phyloP scores from a whole-genome alignment of 495 filamentous ascomycete genomes.

The Penicillium dipodomyicola region DNA sequence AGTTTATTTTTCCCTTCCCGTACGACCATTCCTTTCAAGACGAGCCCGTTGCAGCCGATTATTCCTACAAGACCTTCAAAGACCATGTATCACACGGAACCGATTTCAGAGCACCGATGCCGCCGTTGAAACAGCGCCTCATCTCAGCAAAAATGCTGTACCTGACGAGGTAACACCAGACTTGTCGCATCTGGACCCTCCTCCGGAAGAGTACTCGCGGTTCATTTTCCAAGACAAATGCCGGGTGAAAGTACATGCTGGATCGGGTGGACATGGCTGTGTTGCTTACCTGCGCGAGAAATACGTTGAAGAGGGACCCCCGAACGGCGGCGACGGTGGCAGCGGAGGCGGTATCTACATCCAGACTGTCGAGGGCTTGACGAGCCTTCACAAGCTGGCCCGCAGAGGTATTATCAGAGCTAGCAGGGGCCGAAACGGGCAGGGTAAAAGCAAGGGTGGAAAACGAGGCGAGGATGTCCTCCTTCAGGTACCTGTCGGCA shows the following conservation, averaged over 20 bases:
- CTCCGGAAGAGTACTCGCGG: slow-evolving; percentile 75
- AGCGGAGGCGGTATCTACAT: slow-evolving; percentile 91
- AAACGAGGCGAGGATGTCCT: slow-evolving; percentile 81
- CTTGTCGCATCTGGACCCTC: slow-evolving; percentile 66
- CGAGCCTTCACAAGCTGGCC: slow-evolving; percentile 87
- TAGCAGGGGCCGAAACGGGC: slow-evolving; percentile 76
- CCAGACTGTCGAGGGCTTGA: slow-evolving; percentile 86
- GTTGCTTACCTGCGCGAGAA: slow-evolving; percentile 91
- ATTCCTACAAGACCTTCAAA: slow-evolving; percentile 28
- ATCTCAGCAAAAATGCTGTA: slow-evolving; percentile 12
- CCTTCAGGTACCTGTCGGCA: slow-evolving; percentile 88
- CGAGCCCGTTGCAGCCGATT: slow-evolving; percentile 8
- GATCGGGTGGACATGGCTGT: slow-evolving; percentile 84
- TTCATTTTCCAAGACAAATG: slow-evolving; percentile 87
- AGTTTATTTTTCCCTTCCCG: slow-evolving; percentile 21
- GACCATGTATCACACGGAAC: slow-evolving; percentile 30
- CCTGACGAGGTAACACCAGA: slow-evolving; percentile 31
- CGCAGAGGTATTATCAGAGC: slow-evolving; percentile 74
- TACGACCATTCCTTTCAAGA: slow-evolving; percentile 13
- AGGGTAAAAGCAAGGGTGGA: slow-evolving; percentile 77
- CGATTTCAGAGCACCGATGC: slow-evolving; percentile 38
- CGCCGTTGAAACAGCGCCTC: slow-evolving; percentile 14
- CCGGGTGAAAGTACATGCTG: slow-evolving; percentile 68
- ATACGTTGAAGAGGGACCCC: slow-evolving; percentile 79
- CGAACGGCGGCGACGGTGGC: slow-evolving; percentile 96